phyloP scores from a whole-genome alignment of 1,284 basidiomycete species.

The Inonotus hispidus region DNA sequence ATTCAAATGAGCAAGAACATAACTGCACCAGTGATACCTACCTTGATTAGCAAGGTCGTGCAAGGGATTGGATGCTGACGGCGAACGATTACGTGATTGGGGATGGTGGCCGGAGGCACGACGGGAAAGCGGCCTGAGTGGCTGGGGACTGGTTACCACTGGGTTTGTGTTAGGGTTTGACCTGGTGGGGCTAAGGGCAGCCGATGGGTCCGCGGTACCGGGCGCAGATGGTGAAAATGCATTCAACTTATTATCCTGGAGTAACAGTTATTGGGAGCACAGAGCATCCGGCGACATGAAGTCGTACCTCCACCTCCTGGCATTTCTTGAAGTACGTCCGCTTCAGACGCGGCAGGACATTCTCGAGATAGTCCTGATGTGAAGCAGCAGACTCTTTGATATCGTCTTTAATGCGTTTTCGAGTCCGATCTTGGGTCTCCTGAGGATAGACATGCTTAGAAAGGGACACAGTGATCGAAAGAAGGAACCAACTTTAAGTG shows the following conservation, averaged over 20 bases:
- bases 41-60: conserved; percentile 77
- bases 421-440: conserved; percentile 84
- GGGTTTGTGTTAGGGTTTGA: conserved; percentile 29
- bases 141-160: conserved; percentile 60
- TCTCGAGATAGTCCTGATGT: conserved; percentile 77
- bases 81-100: conserved; percentile 57
- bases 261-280: neutral
- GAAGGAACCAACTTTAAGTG: conserved; percentile 51
- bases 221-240: conserved; percentile 2
- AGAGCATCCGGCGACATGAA: conserved; percentile 1
- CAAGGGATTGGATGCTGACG: conserved; percentile 62
- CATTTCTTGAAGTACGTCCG: conserved; percentile 74
- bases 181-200: conserved; percentile 27
- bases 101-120: conserved; percentile 60
- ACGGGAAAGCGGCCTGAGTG: conserved; percentile 64
- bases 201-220: conserved; percentile 11
- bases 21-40: conserved; percentile 24
- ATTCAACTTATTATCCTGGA: conserved; percentile 53
- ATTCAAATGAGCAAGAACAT: neutral
- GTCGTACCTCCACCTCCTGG: conserved; percentile 71
- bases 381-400: conserved; percentile 67
- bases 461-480: neutral
- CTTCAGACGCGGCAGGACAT: conserved; percentile 71
- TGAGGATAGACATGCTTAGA: conserved; percentile 26
- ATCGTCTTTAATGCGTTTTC: conserved; percentile 86